Base-by-base conservation (phyloP, 352 stramenopile species). In the Globisporangium mamillatum region DNA sequence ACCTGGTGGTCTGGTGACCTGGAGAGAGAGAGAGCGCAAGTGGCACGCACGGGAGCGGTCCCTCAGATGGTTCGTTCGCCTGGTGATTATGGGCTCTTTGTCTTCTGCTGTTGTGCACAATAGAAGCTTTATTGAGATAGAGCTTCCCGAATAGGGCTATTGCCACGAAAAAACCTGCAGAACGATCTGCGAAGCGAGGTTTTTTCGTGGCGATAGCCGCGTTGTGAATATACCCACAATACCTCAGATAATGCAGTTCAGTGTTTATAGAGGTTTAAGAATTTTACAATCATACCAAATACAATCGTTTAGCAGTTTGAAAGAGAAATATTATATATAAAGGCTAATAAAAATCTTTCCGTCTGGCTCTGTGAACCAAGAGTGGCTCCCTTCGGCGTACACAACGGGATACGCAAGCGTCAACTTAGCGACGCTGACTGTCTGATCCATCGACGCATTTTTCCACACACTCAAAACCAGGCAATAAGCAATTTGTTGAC, bases 321-420 rank as follows among this genome's bases (percentile, higher is more conserved):
- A 44, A 44, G 36, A 44, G 36, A 0, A 44, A 5, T 3, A 4
- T 2, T 41, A 16, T 18, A 0, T 32, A 44, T 12, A 44, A 14
- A 63, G 57, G 58, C 14, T 4, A 53, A 54, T 36, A 53, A 38
- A 63, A 1, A 22, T 1, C 8, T n/a, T 46, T 16, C 20, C 55
- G 32, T 50, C 58, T 27, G 41, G 27, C 58, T 54, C 34, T 64
- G 29, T 36, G 24, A 25, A 32, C 9, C 9, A 24, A 36, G 24
- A 36, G 41, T 54, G 41, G 60, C 18, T 66, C 25, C n/a, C 60
- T 65, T 66, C 60, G 44, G 60, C 60, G 44, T 58, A 48, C 60
- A 44, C 60, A 9, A 66, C 25, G 1, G 14, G 60, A 58, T 58
- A 58, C 60, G 60, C 60, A 57, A 66, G 60, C 46, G 44, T 52